Evolutionary conservation across 73 alveolate species (phyloP), one percentile per base, ranked within the genome.

Genomic region (Urostyla sp.): DNA sequence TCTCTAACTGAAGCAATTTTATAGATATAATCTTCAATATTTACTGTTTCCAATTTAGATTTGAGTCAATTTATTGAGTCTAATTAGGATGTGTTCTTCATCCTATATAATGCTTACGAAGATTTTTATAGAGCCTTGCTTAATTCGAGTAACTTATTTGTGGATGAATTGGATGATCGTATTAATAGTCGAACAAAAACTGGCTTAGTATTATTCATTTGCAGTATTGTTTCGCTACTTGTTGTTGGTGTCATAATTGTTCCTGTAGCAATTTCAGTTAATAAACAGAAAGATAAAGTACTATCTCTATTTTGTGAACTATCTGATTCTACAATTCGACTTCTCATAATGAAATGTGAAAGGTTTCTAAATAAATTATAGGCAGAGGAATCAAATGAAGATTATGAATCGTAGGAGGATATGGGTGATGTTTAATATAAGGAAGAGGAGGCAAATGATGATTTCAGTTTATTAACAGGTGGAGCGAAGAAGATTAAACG

Each of bases 51-150:
- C 7, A 72, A 77, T 50, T 28, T 77, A 60, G 20, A 67, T 16
- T 35, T 61, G 20, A 0, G 26, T 2, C 51, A 61, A 10, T 75
- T 75, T 28, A 7, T 52, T 13, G 89, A 58, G 75, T 6, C 50
- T 1, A 77, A 61, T 50, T 80, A 77, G 48, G 89, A 77, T 43
- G 61, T 77, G 0, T 77, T 60, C 74, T 77, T 77, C 74, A 28
- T 77, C 23, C 31, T 77, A 49, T 58, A 60, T 27, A 77, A 77
- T 37, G 6, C 81, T 5, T 77, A 60, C 54, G 46, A 77, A 5
- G 81, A 77, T 21, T 45, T 77, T 37, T 59, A 6, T 10, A 32
- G 1, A 0, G 49, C 80, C 16, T 5, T 77, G 60, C 32, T 35
- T 26, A 13, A 20, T 23, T 36, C 72, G 16, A 7, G 37, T 24